These are phyloP conservation scores for Ichthyophthirius multifiliis DNA, from an alignment of 169 alveolate species.

Conservation along the genomic window DNA sequence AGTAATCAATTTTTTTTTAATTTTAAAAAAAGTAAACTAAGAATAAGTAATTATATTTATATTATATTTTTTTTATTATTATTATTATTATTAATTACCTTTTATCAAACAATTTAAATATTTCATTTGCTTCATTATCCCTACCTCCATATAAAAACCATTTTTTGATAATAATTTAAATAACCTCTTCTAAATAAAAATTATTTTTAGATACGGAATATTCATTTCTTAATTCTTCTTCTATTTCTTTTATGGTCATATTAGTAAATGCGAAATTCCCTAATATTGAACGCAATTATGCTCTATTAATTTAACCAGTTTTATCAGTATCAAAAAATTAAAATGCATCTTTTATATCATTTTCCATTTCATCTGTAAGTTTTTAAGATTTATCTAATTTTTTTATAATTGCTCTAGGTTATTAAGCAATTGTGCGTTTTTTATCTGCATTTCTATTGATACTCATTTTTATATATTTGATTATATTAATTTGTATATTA, in stretches of 20 bases:
- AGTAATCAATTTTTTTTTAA: too few species aligned
- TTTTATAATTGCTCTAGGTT: too few species aligned
- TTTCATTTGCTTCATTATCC: conserved; percentile 15
- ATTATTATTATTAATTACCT: neutral
- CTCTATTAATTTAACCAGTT: conserved; percentile 10
- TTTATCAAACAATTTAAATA: conserved; percentile 13
- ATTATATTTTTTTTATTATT: neutral
- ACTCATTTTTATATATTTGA: too few species aligned
- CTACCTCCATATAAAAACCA: conserved; percentile 15
- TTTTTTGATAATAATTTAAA: neutral
- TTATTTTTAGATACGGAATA: neutral
- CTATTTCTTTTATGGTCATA: conserved; percentile 20
- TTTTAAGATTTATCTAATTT: too few species aligned
- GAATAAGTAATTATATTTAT: too few species aligned
- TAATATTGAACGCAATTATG: neutral
- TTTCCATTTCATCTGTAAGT: too few species aligned
- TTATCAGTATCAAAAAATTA: conserved; percentile 7
- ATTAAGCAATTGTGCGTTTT: too few species aligned
- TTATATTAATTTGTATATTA: too few species aligned
- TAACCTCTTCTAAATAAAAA: neutral
- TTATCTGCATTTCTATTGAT: too few species aligned
- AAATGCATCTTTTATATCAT: conserved; percentile 10
- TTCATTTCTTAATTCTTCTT: conserved; percentile 17
- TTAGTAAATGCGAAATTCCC: conserved; percentile 12
- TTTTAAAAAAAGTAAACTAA: too few species aligned